Evolutionary conservation across 176 grass and related monocot genomes (phyloP).

Genomic region (Carex littledalei): DNA sequence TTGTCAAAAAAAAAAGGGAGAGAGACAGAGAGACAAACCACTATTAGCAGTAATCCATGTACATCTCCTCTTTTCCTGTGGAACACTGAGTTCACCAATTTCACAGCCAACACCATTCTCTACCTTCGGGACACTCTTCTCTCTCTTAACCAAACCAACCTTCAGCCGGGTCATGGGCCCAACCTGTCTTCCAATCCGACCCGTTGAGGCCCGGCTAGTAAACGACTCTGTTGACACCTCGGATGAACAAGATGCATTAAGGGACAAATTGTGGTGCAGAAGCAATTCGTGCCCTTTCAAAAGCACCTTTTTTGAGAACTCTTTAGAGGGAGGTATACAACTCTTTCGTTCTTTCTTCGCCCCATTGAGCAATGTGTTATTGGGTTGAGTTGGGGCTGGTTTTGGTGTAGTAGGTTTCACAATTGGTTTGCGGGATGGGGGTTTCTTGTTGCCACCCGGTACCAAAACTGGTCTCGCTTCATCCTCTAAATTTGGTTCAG

Average conservation of each 20-base stretch:
- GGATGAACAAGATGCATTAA: conserved; percentile 63
- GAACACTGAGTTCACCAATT: conserved; percentile 8
- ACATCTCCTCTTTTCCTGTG: conserved; percentile 46
- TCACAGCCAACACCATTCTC: conserved; percentile 15
- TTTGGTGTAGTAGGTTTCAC: conserved; percentile 34
- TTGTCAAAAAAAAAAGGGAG: neutral
- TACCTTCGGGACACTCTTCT: conserved; percentile 34
- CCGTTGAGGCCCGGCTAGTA: conserved; percentile 40
- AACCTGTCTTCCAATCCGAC: conserved; percentile 28
- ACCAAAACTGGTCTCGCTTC: conserved; percentile 63
- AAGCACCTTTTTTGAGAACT: conserved; percentile 20
- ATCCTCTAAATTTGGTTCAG: conserved; percentile 41
- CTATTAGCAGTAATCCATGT: conserved; percentile 74
- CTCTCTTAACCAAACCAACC: conserved; percentile 29
- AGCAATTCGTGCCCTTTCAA: conserved; percentile 41
- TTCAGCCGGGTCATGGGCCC: conserved; percentile 16
- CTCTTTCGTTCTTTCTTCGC: conserved; percentile 1
- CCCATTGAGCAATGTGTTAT: neutral
- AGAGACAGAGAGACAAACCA: conserved; percentile 36
- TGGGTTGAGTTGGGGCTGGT: conserved; percentile 28
- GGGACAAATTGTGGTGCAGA: conserved; percentile 43
- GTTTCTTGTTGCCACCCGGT: conserved; percentile 79
- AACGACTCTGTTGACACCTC: conserved; percentile 54
- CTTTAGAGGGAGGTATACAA: neutral
- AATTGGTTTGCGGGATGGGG: neutral